phyloP scores from a whole-genome alignment of 345 rosid species.

The Camelina hispida region DNA sequence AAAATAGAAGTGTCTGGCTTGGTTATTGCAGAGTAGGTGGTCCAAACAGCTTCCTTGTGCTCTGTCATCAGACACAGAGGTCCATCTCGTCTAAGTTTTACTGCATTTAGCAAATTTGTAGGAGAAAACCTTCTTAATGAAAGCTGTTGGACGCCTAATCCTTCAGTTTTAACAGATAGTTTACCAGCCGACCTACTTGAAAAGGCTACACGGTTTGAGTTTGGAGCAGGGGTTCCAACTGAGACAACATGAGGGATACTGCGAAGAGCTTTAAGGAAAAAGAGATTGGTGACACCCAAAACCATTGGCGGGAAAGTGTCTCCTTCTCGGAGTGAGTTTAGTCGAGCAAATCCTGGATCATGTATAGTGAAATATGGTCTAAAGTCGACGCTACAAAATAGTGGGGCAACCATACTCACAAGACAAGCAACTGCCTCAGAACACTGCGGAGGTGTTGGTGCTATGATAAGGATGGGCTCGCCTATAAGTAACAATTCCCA shows the following conservation, averaged over 20 bases:
- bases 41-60: constrained; percentile 99
- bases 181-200: constrained; percentile 73
- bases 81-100: constrained; percentile 90
- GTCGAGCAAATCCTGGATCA: constrained; percentile 75
- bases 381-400: constrained; percentile 87
- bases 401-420: constrained; percentile 88
- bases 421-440: constrained; percentile 97
- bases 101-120: constrained; percentile 74
- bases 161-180: constrained; percentile 71
- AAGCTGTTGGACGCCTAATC: constrained; percentile 76
- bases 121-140: constrained; percentile 90
- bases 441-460: constrained; percentile 96
- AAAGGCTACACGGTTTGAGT: constrained; percentile 61
- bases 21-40: constrained; percentile 73
- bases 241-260: constrained; percentile 87
- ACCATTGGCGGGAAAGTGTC: constrained; percentile 86
- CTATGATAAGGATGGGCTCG: constrained; percentile 91
- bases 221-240: constrained; percentile 79
- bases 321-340: constrained; percentile 81
- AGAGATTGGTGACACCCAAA: constrained; percentile 94
- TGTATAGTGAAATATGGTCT: constrained; percentile 99
- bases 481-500: constrained; percentile 96
- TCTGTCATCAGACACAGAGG: constrained; percentile 97
- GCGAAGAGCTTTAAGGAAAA: constrained; percentile 91
- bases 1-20: constrained; percentile 95